Conservation (phyloP, 208 protist species). For the Crithidia fasciculata region DNA sequence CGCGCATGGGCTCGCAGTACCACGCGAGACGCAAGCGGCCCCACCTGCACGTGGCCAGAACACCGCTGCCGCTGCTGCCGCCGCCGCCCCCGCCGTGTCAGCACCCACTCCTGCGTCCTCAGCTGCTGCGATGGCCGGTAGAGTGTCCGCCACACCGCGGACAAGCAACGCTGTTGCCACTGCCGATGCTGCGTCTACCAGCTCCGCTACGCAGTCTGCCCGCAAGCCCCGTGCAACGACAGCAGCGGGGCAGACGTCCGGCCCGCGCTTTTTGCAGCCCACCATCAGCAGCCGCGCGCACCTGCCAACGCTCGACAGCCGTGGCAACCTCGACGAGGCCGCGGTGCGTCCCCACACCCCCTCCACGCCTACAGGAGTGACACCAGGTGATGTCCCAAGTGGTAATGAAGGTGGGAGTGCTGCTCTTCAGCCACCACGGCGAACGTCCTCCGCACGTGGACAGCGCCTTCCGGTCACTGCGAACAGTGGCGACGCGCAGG, state of each 20-base stretch:
- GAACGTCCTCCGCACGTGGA: not conserved
- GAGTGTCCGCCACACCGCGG: no score
- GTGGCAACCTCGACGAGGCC: not conserved
- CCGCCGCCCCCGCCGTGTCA: no score
- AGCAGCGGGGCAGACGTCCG: not conserved
- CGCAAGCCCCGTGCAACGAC: not conserved
- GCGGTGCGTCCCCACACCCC: not conserved
- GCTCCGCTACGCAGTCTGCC: not conserved
- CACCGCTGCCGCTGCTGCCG: no score
- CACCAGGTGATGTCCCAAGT: not conserved
- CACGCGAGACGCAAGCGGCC: no score
- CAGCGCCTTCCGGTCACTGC: not conserved
- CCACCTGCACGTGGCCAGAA: no score
- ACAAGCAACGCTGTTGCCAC: not conserved
- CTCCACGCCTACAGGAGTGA: not conserved
- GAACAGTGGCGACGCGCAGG: not conserved
- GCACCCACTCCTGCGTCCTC: no score
- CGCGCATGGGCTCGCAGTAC: no score
- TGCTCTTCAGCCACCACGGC: not conserved
- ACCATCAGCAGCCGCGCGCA: slow-evolving; percentile 17
- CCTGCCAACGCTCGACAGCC: not conserved
- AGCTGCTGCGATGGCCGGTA: no score
- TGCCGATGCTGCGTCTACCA: not conserved
- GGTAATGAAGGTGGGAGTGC: no score
- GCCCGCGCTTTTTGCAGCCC: slow-evolving; percentile 8